Conservation (phyloP, 345 rosid genomes). For the Lenwebbia sp. region DNA sequence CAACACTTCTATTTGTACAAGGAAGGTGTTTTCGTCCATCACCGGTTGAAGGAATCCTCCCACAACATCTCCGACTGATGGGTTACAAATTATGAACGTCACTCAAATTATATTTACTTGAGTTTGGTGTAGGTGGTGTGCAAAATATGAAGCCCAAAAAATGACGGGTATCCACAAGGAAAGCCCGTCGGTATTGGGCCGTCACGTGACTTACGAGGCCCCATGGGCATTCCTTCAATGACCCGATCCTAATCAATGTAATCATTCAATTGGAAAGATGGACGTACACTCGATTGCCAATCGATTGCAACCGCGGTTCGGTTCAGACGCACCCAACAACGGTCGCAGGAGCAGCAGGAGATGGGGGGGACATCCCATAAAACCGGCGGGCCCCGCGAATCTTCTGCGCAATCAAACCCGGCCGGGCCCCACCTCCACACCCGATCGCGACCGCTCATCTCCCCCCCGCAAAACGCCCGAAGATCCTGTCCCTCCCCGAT, state of each 20-base stretch:
- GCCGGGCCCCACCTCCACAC: not conserved
- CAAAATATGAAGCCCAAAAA: not conserved
- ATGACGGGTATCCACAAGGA: not conserved
- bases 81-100: not conserved
- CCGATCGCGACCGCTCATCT: not conserved
- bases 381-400: not conserved
- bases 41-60: not conserved
- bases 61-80: not conserved
- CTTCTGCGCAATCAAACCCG: not conserved
- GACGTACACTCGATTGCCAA: not conserved
- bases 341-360: not conserved
- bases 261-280: not conserved
- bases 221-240: not conserved
- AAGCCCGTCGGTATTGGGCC: not conserved
- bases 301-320: not conserved
- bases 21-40: not conserved
- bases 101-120: not conserved
- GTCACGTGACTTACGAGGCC: not conserved
- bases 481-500: not conserved
- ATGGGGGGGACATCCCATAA: not conserved
- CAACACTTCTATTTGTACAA: not conserved
- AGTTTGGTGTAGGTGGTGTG: not conserved
- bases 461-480: not conserved
- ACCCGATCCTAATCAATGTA: not conserved
- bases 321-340: not conserved